Evolutionary conservation across 768 basidiomycete genomes (phyloP).

Genomic region (Auricularia heimuer): DNA sequence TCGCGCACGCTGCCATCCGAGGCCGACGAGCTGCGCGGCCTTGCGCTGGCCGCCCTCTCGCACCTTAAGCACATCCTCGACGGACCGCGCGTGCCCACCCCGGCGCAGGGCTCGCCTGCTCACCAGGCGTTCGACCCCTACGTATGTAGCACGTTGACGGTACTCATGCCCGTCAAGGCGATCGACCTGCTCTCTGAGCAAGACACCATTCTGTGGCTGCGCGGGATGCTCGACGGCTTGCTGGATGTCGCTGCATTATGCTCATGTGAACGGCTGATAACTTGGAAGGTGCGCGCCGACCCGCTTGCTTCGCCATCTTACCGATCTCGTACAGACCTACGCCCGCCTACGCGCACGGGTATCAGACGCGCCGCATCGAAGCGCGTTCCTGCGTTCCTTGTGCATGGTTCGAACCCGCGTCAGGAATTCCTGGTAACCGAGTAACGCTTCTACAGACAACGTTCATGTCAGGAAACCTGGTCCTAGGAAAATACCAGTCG

Average conservation of each 20-base stretch:
- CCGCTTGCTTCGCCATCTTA: not conserved
- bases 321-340: not conserved
- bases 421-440: not conserved
- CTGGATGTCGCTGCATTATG: not conserved
- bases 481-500: not conserved
- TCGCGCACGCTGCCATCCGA: conserved; percentile 6
- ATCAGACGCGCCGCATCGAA: not conserved
- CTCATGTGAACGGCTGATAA: not conserved
- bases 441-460: not conserved
- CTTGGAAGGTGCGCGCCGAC: not conserved
- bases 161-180: conserved; percentile 20
- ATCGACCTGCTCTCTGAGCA: conserved; percentile 9
- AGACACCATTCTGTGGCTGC: conserved; percentile 9
- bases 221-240: conserved; percentile 12
- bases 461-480: not conserved
- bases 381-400: not conserved
- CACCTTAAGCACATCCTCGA: conserved; percentile 1
- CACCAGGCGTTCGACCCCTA: conserved; percentile 15
- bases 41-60: conserved; percentile 3
- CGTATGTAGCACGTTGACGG: conserved; percentile 14
- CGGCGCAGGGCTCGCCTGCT: conserved; percentile 7
- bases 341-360: not conserved
- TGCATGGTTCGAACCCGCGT: not conserved
- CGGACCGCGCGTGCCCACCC: conserved; percentile 1
- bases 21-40: not conserved